Evolutionary conservation across 2,329 filamentous ascomycete genomes (phyloP).

Genomic region (Aspergillus udagawae): DNA sequence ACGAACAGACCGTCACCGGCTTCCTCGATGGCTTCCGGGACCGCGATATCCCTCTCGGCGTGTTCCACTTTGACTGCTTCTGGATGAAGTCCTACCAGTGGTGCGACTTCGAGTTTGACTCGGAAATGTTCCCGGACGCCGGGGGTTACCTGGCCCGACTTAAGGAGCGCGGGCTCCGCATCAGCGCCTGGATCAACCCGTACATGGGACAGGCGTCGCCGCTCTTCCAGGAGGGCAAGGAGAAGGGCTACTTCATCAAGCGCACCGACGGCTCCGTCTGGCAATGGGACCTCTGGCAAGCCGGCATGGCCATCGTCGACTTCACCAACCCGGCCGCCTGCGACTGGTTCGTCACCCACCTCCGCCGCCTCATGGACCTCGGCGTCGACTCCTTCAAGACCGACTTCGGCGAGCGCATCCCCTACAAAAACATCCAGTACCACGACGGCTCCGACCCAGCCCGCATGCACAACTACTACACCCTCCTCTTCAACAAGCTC

Average conservation of each 20-base stretch:
- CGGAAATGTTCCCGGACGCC: slow-evolving; percentile 65
- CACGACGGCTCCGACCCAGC: slow-evolving; percentile 57
- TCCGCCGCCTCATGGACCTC: slow-evolving; percentile 62
- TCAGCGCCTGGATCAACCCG: slow-evolving; percentile 74
- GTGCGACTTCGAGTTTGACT: slow-evolving; percentile 71
- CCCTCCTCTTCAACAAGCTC: slow-evolving; percentile 67
- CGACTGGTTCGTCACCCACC: slow-evolving; percentile 60
- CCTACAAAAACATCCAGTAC: slow-evolving; percentile 62
- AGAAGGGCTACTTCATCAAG: slow-evolving; percentile 65
- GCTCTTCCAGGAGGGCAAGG: slow-evolving; percentile 60
- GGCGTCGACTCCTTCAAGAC: slow-evolving; percentile 72
- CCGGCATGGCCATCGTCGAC: slow-evolving; percentile 70
- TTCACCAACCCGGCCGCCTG: slow-evolving; percentile 69
- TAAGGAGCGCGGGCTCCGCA: slow-evolving; percentile 61
- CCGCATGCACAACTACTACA: slow-evolving; percentile 74
- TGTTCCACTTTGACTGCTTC: slow-evolving; percentile 75
- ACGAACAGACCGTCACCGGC: slow-evolving; percentile 61
- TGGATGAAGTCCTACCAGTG: slow-evolving; percentile 73
- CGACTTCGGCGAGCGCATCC: slow-evolving; percentile 71
- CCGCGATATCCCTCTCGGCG: slow-evolving; percentile 62
- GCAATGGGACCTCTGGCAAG: slow-evolving; percentile 76
- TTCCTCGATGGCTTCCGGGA: slow-evolving; percentile 67
- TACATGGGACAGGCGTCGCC: slow-evolving; percentile 68
- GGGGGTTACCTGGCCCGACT: slow-evolving; percentile 60
- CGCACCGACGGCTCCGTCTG: slow-evolving; percentile 65